Base-by-base conservation (phyloP, 352 stramenopile species). In the Phytophthora agathidicida region DNA sequence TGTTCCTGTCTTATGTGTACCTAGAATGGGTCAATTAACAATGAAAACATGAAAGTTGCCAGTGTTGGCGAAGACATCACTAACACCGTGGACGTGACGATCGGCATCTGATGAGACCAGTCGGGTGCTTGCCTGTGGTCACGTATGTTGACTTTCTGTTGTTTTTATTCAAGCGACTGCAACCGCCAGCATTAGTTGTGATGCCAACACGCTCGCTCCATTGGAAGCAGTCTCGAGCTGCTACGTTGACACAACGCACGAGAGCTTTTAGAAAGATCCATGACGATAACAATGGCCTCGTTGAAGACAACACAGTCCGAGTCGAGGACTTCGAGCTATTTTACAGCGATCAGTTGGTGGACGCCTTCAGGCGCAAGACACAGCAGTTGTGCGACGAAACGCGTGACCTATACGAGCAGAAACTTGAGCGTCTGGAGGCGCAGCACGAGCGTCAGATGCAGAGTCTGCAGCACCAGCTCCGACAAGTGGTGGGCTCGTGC, bases 331-430 rank as follows among this genome's bases (percentile, higher is more conserved):
- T 30, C 22, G n/a, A 20, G 11, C 32, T 38, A 14, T 65, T 27
- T 2, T 54, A 65, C 46, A 57, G 41, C 17, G 46, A 70, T 10
- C 37, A 65, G 3, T 14, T 70, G 30, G 17, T 65, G 46, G 22
- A 32, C n/a, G 41, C 47, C n/a, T 52, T 80, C 41, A 77, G 79
- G 30, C 65, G 63, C 38, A 86, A 81, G 41, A 60, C 65, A 9
- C 77, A 80, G 32, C 45, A 76, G 38, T 48, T 88, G 13, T 87
- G 77, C 27, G 73, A 87, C 7, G 73, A 82, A 24, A 90, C 76
- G 19, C 75, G 77, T 3, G 44, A 60, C 14, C 77, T 84, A 50
- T 90, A 76, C 46, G 77, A 87, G 45, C 39, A 73, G 52, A 68
- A 79, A 30, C 50, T 87, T 10, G 49, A 76, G 52, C 65, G 72